Conservation (phyloP, 352 stramenopile species). For the Phytopythium chamaehyphon region DNA sequence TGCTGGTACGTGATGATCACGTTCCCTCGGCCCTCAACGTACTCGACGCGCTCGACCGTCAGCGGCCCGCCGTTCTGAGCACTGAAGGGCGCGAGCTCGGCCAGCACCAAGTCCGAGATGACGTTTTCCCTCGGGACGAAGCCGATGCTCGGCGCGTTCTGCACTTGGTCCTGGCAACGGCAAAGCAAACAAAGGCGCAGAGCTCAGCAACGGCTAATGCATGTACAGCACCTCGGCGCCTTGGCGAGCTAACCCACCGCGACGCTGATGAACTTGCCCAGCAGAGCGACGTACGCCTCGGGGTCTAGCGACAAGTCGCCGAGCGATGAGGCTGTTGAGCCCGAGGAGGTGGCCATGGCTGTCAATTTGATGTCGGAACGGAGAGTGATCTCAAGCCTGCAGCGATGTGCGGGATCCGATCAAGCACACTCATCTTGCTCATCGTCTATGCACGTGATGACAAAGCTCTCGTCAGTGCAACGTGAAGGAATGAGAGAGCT, state of each 20-base stretch:
- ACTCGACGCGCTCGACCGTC: conserved; percentile 61
- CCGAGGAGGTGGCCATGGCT: too few species aligned
- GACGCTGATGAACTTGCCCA: conserved; percentile 69
- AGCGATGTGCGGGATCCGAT: too few species aligned
- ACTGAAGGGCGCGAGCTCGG: conserved; percentile 65
- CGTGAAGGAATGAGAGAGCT: too few species aligned
- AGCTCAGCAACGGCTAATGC: neutral
- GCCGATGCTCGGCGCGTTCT: conserved; percentile 43
- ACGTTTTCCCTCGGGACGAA: conserved; percentile 74
- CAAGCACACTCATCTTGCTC: too few species aligned
- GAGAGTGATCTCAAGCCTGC: too few species aligned
- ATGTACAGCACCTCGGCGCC: too few species aligned
- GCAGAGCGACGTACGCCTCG: conserved; percentile 2
- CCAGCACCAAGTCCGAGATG: conserved; percentile 75
- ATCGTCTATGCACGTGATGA: too few species aligned
- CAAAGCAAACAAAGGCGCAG: neutral
- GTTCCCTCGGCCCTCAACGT: conserved; percentile 71
- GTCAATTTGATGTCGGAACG: too few species aligned
- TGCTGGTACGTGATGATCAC: conserved; percentile 84
- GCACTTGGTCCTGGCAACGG: conserved; percentile 39
- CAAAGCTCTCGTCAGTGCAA: too few species aligned
- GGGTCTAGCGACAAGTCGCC: conserved; percentile 1
- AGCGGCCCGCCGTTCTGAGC: conserved; percentile 65
- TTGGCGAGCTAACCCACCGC: conserved; percentile 21
- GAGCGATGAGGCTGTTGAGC: neutral